Evolutionary conservation across 768 basidiomycete genomes (phyloP), one percentile per base, ranked within the genome.

Genomic region (Coprinopsis cinerea): DNA sequence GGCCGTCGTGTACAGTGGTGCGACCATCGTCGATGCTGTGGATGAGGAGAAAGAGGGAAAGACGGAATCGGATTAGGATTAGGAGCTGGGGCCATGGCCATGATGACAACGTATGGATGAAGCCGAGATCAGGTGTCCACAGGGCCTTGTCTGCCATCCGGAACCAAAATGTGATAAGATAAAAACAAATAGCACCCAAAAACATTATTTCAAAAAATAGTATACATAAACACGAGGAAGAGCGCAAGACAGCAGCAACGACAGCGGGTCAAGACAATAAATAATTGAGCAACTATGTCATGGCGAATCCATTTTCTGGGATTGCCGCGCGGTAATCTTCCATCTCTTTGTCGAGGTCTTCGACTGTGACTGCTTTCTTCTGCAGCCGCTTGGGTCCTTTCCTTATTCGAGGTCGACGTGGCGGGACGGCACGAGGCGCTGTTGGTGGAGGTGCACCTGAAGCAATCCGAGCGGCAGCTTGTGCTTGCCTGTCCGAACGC

Each of bases 1-100:
- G 37, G 79, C 92, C 9, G 94, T 98, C 5, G 89, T 92, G 65
- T 96, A 98, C 40, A 98, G 70, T 2, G 94, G 94, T n/a, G 93
- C 94, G 14, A 87, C 91, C 93, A 95, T 92, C n/a, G 35, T 41
- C 32, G n/a, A 14, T 24, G 39, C 14, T 41, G 18, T 35, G 37
- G 17, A 15, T 15, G 37, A 17, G 3, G n/a, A 18, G 42, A 15
- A 24, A 7, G 14, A 18, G 10, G 25, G 17, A 49, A 25, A 6
- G 15, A 45, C 14, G 28, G 27, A 6, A 9, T 27, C 13, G 4
- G 17, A 26, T 11, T 20, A 5, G 11, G 24, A 39, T 39, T 10
- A 10, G 10, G 18, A 39, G 37, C 9, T 17, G 18, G 18, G 37
- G 11, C 18, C 37, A 13, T 39, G 37, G 6, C 18, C 11, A 39